Base-by-base conservation (phyloP, 257 asterid genomes). In the Cynanchum wilfordii region DNA sequence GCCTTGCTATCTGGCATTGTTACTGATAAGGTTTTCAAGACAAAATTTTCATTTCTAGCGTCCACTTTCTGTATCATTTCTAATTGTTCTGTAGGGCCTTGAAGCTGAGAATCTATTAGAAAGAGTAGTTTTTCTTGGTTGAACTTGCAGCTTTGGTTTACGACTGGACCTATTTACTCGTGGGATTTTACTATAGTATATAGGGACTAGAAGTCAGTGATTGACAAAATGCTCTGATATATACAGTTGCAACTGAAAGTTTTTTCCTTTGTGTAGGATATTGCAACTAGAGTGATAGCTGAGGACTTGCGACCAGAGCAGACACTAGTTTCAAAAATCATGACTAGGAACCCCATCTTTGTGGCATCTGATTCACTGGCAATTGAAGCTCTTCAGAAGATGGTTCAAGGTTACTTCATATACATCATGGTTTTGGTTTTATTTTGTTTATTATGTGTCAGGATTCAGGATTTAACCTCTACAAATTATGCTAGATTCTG, bases 321-420 rank as follows among this genome's bases (percentile, higher is more conserved):
- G 79, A 91, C 98, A 59, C 50, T 81, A 55, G 86, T 94, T 80
- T 89, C 96, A 6, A 89, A 90, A 82, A 91, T 94, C 78, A 94
- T 91, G 99, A 94, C 98, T 16, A 87, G 97, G 85, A 91, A 91
- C 78, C 98, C 98, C 10, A 88, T 88, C 71, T 91, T 94, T 78
- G 97, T 94, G 77, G 86, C 89, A 76, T 84, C 97, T 7, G 97
- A 94, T 84, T 79, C 96, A 20, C 79, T 90, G 85, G 98, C 97
- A 59, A 91, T 91, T 79, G 99, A 94, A 36, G 99, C 99, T 81
- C 87, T 94, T 87, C 98, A 89, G 80, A 94, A 94, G 89, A 94
- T 94, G 98, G 97, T 94, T 74, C 97, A 91, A 92, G 99, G 99
- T 94, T 75, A 54, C 30, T 5, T 75, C 76, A 73, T 47, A 45